Evolutionary conservation across 768 basidiomycete species (phyloP), one percentile per base, ranked within the genome.

Genomic region (Cantharellus cinnabarinus): DNA sequence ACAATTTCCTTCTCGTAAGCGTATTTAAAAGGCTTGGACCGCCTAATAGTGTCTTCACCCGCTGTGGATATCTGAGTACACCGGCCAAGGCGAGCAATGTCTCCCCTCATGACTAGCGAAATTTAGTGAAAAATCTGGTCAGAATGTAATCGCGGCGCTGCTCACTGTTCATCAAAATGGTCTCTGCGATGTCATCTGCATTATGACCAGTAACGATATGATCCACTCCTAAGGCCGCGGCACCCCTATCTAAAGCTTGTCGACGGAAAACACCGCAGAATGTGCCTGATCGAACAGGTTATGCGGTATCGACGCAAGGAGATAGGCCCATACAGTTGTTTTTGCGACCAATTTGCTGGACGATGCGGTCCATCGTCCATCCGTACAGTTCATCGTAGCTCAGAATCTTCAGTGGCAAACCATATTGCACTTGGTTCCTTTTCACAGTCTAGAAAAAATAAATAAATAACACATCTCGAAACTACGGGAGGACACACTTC

Each of bases 1-100:
- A 99, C 95, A 40, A 99, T 98, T 72, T 99, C 95, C 71, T 99
- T 99, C 73, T 99, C 95, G 66, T 98, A 98, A 0, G 90, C 85
- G 67, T 98, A 99, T 68, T 97, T 98, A 77, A 99, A 98, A n/a
- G 95, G 95, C 71, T 99, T 99, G 55, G 88, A 91, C 59, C 95
- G 79, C 69, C 82, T 89, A 68, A 98, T 97, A 1, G 90, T 93
- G 66, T 95, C 90, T 68, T 95, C 94, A 44, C 90, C 90, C 68
- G 90, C 82, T 0, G 95, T 99, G 60, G 89, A 94, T 61, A 99
- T 93, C 42, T 82, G 75, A 0, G 94, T 98, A 70, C 95, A 98
- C 57, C 95, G 77, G 2, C 89, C 88, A 7, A 99, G 76, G 42
- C 95, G 79, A 14, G 93, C 89, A 54, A 98, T 90, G 70, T 99